Evolutionary conservation across 1,139 yeast genomes (phyloP).

Genomic region (Kluyveromyces sp.): DNA sequence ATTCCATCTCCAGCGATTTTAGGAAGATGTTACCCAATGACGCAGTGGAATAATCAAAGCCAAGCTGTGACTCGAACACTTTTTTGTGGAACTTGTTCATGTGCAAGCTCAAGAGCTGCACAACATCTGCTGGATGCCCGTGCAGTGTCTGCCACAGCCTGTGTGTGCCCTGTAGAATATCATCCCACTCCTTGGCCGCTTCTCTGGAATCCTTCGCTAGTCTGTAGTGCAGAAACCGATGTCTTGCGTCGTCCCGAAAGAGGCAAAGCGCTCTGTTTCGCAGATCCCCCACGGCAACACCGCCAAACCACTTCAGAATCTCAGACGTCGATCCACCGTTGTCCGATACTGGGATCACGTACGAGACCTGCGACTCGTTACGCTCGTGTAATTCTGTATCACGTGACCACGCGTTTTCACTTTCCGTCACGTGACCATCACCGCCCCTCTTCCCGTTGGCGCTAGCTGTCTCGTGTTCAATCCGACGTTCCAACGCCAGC

Average conservation of each 20-base stretch:
- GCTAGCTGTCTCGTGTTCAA: no score
- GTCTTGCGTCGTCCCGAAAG: slow-evolving; percentile 40
- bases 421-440: no score
- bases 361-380: slow-evolving; percentile 38
- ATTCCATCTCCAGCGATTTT: slow-evolving; percentile 70
- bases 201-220: slow-evolving; percentile 43
- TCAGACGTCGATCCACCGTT: slow-evolving; percentile 96
- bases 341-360: slow-evolving; percentile 78
- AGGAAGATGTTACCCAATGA: slow-evolving; percentile 79
- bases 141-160: slow-evolving; percentile 46
- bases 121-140: neutral
- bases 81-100: neutral
- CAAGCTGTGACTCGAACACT: neutral
- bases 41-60: slow-evolving; percentile 66
- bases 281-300: slow-evolving; percentile 92
- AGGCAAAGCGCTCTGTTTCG: slow-evolving; percentile 74
- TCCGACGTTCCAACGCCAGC: slow-evolving; percentile 19
- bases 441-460: no score
- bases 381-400: no score
- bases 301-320: slow-evolving; percentile 80
- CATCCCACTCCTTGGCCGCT: slow-evolving; percentile 71
- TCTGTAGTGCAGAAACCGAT: slow-evolving; percentile 51
- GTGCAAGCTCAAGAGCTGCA: neutral
- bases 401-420: slow-evolving; percentile 2
- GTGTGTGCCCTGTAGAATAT: slow-evolving; percentile 75